phyloP scores from a whole-genome alignment of 192 early-diverging fungal genomes.

The Coemansia nantahalensis region DNA sequence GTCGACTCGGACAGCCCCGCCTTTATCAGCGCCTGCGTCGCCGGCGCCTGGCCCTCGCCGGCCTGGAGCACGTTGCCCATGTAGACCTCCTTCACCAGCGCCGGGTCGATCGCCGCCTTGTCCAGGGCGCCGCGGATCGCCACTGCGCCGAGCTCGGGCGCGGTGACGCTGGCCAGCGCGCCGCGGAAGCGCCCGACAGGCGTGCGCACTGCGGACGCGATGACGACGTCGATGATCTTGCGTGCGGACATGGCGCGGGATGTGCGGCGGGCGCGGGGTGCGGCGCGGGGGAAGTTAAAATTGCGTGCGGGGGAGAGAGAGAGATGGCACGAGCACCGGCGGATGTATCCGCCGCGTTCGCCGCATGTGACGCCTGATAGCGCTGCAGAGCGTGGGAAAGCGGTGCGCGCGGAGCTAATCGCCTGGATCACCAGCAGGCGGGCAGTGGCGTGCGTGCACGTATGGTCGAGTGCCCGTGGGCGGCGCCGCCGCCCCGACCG shows the following conservation, averaged over 20 bases:
- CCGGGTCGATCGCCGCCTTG: constrained; percentile 69
- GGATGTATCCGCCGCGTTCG: no score
- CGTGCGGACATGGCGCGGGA: constrained; percentile 27
- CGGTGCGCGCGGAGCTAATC: no score
- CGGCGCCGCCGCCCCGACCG: no score
- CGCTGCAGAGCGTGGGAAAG: no score
- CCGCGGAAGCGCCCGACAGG: constrained; percentile 93
- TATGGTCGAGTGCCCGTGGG: no score
- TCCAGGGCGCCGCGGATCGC: constrained; percentile 85
- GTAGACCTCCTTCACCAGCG: constrained; percentile 89
- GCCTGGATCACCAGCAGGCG: no score
- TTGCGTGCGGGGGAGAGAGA: no score
- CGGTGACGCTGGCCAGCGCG: constrained; percentile 75
- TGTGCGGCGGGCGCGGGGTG: no score
- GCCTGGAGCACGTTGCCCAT: constrained; percentile 95
- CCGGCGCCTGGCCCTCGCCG: constrained; percentile 85
- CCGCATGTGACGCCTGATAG: no score
- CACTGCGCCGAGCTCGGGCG: constrained; percentile 80
- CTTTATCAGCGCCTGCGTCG: constrained; percentile 84
- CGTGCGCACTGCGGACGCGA: constrained; percentile 70
- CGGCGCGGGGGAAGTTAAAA: no score
- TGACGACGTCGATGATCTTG: constrained; percentile 46
- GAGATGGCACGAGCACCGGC: no score
- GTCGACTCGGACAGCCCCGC: constrained; percentile 76
- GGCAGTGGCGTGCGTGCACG: no score